Base-by-base conservation (phyloP, 371 early-diverging fungal genomes). In the Syncephalastrum monosporum region DNA sequence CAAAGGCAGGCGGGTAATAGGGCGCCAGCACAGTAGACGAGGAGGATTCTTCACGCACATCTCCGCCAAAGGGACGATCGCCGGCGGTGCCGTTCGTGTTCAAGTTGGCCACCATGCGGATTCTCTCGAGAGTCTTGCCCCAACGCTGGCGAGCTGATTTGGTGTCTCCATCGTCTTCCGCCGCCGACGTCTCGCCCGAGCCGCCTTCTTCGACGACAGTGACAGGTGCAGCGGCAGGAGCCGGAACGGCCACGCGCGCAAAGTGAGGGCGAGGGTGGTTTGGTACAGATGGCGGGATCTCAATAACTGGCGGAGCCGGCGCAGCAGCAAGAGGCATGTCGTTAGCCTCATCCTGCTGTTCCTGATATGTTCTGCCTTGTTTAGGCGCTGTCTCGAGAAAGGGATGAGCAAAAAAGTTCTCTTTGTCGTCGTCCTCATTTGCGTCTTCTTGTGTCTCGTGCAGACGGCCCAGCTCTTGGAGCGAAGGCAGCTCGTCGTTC, bases 41-140 rank as follows among this genome's bases (percentile, higher is more conserved):
- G 15, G 21, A 47, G 42, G 33, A 24, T 19, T 42, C 41, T 42
- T 53, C 43, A 15, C 49, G 25, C 29, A 33, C 15, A 43, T 49
- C 33, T 61, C 21, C 44, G 43, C 23, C 25, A 8, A 29, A 51
- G 49, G 14, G 42, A 55, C 51, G 58, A 60, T 21, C 51, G 46
- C 23, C 56, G 51, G 43, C 60, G 69, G 51, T 19, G 50, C 25
- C 13, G 61, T 46, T 51, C 29, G 50, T 52, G 27, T 63, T 59
- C 13, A 78, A n/a, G 12, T 72, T 74, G 25, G 75, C 56, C 46
- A 78, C 73, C 23, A 78, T 59, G 16, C 71, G 60, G 4, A 78
- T 65, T 56, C 72, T 74, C 45, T 72, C 78, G 10, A 78, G 49
- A 5, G 78, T 75, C 41, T 78, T 78, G 7, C 62, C 63, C 79